Conservation (phyloP, 2,329 filamentous ascomycete genomes). For the Aspergillus hiratsukae region DNA sequence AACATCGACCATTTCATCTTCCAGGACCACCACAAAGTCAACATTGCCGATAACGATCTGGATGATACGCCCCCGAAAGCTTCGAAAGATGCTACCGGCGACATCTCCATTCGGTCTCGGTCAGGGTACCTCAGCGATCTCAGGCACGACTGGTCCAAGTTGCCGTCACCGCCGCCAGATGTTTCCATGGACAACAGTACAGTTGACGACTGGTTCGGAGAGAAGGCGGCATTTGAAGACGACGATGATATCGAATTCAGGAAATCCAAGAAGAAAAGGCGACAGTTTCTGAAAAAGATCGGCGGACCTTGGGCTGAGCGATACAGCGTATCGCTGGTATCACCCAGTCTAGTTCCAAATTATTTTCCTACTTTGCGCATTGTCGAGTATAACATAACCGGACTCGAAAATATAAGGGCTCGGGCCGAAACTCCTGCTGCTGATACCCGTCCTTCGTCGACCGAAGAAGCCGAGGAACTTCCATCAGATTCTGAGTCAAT, state of each 20-base stretch:
- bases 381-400: slow-evolving; percentile 88
- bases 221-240: slow-evolving; percentile 9
- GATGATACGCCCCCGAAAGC: slow-evolving; percentile 15
- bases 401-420: slow-evolving; percentile 56
- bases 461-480: slow-evolving; percentile 2
- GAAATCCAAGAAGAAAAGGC: slow-evolving; percentile 43
- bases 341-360: slow-evolving; percentile 86
- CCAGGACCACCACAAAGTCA: slow-evolving; percentile 75
- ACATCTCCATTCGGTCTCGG: slow-evolving; percentile 63
- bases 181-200: slow-evolving; percentile 12
- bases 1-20: slow-evolving; percentile 97
- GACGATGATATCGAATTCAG: slow-evolving; percentile 19
- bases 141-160: slow-evolving; percentile 68
- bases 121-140: slow-evolving; percentile 75
- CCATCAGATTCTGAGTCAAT: neutral
- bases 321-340: slow-evolving; percentile 74
- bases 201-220: slow-evolving; percentile 7
- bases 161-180: slow-evolving; percentile 55
- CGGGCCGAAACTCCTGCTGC: slow-evolving; percentile 17
- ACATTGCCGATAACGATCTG: slow-evolving; percentile 47
- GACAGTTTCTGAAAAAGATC: slow-evolving; percentile 60
- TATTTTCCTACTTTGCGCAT: slow-evolving; percentile 87
- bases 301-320: slow-evolving; percentile 80
- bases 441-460: neutral
- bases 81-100: slow-evolving; percentile 30